A percentile compares a stretch with the other conserved stretches of the same genome.
Conservation (phyloP, 768 basidiomycete genomes). For the Suillus paluster region DNA sequence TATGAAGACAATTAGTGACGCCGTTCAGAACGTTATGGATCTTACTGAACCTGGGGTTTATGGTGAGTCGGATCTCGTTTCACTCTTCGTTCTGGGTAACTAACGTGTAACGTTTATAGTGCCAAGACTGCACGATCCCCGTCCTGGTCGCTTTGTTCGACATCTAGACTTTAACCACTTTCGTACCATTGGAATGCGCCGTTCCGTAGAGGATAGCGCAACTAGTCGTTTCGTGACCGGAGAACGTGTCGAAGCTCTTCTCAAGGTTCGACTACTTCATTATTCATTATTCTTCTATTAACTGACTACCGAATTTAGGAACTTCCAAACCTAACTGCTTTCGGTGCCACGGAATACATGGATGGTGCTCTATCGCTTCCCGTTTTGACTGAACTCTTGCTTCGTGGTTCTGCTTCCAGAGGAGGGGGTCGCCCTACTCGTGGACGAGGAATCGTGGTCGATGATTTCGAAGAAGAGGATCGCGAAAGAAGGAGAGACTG, state of each 20-base stretch:
- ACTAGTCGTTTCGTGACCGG: conserved; percentile 93
- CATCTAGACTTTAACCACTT: conserved; percentile 97
- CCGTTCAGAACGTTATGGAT: conserved; percentile 72
- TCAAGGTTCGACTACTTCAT: conserved; percentile 58
- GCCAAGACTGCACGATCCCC: conserved; percentile 68
- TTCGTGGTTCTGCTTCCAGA: conserved; percentile 78
- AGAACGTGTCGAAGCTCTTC: conserved; percentile 75
- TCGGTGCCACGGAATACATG: conserved; percentile 99
- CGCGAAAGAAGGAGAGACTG: conserved; percentile 73
- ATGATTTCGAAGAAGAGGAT: conserved; percentile 76
- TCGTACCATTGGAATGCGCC: conserved; percentile 94
- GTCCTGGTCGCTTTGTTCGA: conserved; percentile 79
- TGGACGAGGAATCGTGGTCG: conserved; percentile 54
- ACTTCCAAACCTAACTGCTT: conserved; percentile 81
- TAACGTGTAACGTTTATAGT: conserved; percentile 44
- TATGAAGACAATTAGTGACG: conserved; percentile 76
- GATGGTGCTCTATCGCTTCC: conserved; percentile 86
- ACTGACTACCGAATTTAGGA: conserved; percentile 53
- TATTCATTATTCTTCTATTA: conserved; percentile 12
- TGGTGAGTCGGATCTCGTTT: conserved; percentile 47
- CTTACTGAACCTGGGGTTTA: conserved; percentile 70
- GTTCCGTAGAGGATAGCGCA: conserved; percentile 88
- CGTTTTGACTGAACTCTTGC: conserved; percentile 88
- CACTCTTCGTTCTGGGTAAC: conserved; percentile 8
- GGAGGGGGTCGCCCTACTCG: conserved; percentile 71